A percentile compares a stretch with the other conserved stretches of the same genome.
These are phyloP conservation scores for Triticum dicoccoides DNA, from an alignment of 176 grass and related monocot genomes.

Conservation along the genomic window DNA sequence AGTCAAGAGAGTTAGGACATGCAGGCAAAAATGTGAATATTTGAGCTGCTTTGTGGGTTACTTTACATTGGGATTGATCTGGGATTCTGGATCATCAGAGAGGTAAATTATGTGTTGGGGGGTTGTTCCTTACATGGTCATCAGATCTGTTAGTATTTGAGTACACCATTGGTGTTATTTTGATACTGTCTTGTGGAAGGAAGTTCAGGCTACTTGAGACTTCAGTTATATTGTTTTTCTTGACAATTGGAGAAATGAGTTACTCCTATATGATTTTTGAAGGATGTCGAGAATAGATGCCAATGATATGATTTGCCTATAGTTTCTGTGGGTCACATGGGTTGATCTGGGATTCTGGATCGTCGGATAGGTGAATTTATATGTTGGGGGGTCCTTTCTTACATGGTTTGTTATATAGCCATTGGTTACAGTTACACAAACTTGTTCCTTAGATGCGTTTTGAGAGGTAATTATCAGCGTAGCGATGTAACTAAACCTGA, in stretches of 20 bases:
- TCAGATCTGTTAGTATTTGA: background rate
- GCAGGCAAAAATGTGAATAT: slow-evolving; percentile 50
- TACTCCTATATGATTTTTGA: background rate
- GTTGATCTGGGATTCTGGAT: slow-evolving; percentile 20
- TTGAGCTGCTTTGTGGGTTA: slow-evolving; percentile 6
- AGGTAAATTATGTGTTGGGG: slow-evolving; percentile 7
- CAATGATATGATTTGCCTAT: background rate
- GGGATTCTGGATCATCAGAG: slow-evolving; percentile 20
- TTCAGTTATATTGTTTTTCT: slow-evolving; percentile 9
- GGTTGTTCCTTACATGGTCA: slow-evolving; percentile 9
- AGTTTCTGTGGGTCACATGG: background rate
- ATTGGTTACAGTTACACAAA: slow-evolving; percentile 18
- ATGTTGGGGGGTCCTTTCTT: slow-evolving; percentile 6
- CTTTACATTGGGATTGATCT: background rate
- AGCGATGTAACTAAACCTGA: background rate
- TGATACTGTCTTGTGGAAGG: no score
- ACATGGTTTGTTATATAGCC: background rate
- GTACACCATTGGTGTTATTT: no score
- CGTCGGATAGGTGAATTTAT: slow-evolving; percentile 23
- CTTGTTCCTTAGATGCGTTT: background rate
- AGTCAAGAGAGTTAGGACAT: slow-evolving; percentile 13
- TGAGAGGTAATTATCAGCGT: background rate
- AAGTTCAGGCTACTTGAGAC: background rate
- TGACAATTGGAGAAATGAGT: background rate
- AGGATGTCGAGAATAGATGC: background rate